A percentile compares a stretch with the other conserved stretches of the same genome.
These are phyloP conservation scores for Conidiobolus incongruus DNA, from an alignment of 371 early-diverging fungal species.

Conservation along the genomic window DNA sequence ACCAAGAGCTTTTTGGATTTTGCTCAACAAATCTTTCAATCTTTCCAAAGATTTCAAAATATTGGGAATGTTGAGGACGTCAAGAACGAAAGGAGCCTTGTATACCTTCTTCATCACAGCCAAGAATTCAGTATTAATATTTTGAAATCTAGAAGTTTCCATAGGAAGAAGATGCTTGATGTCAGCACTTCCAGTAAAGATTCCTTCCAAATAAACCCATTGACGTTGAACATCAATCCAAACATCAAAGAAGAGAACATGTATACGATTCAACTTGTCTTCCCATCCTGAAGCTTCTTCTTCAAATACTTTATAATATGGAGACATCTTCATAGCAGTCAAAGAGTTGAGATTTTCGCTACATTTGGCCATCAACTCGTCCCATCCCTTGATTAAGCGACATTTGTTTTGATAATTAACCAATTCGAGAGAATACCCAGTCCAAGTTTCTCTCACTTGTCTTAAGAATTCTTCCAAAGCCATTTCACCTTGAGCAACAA, in stretches of 20 bases:
- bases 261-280: constrained; percentile 85
- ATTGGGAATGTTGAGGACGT: constrained; percentile 77
- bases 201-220: constrained; percentile 97
- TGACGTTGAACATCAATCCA: constrained; percentile 99
- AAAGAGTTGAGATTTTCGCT: constrained; percentile 87
- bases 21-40: constrained; percentile 71
- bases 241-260: constrained; percentile 78
- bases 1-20: constrained; percentile 95
- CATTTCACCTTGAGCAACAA: constrained; percentile 95
- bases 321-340: constrained; percentile 90
- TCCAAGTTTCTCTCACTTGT: constrained; percentile 83
- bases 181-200: constrained; percentile 86
- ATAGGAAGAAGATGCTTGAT: constrained; percentile 90
- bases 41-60: constrained; percentile 91
- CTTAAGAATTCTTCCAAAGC: constrained; percentile 94
- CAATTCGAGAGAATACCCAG: constrained; percentile 71
- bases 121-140: constrained; percentile 93
- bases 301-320: constrained; percentile 94
- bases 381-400: constrained; percentile 90
- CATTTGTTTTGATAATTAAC: constrained; percentile 94
- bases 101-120: constrained; percentile 93
- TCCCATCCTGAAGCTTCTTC: constrained; percentile 91
- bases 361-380: constrained; percentile 89
- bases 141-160: constrained; percentile 84
- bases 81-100: constrained; percentile 87